These are phyloP conservation scores for Boletus subparvulus DNA, from an alignment of 768 basidiomycete species.

Conservation along the genomic window DNA sequence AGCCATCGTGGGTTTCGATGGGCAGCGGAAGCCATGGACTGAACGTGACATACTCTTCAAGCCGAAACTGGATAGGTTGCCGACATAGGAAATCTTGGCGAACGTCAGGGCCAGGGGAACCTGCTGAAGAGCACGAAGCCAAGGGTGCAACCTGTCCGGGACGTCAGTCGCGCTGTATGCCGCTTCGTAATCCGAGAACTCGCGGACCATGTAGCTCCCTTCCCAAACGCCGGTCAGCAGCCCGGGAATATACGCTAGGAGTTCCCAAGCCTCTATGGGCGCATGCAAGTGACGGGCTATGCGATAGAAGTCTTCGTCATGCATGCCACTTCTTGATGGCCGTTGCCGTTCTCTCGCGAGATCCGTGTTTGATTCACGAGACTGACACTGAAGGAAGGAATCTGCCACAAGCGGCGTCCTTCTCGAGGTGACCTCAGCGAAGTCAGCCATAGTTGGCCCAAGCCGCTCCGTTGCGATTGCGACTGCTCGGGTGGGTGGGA, in stretches of 20 bases:
- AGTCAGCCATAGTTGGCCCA: conserved; percentile 58
- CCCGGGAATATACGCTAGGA: conserved; percentile 41
- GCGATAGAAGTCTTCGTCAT: conserved; percentile 42
- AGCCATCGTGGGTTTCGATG: conserved; percentile 17
- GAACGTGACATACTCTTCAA: conserved; percentile 47
- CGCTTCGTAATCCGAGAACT: conserved; percentile 17
- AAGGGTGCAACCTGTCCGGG: conserved; percentile 28
- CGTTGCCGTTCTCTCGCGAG: conserved; percentile 31
- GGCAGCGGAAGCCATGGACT: conserved; percentile 38
- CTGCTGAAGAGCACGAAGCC: conserved; percentile 16
- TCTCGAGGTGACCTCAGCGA: conserved; percentile 40
- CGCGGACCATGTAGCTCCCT: conserved; percentile 55
- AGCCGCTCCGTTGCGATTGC: conserved; percentile 44
- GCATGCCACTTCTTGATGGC: conserved; percentile 33
- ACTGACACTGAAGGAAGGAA: conserved; percentile 27
- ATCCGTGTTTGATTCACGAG: conserved; percentile 33
- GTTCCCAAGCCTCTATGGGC: conserved; percentile 24
- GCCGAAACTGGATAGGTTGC: conserved; percentile 49
- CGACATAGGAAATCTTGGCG: conserved; percentile 41
- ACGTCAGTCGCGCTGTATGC: conserved; percentile 16
- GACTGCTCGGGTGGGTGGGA: conserved; percentile 48
- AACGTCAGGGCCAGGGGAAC: conserved; percentile 6
- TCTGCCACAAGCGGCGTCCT: conserved; percentile 54
- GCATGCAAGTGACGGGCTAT: conserved; percentile 19
- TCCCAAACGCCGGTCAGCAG: conserved; percentile 59